A percentile compares a stretch with the other conserved stretches of the same genome.
Conservation (phyloP, 495 filamentous ascomycete species). For the Alectoria sarmentosa region DNA sequence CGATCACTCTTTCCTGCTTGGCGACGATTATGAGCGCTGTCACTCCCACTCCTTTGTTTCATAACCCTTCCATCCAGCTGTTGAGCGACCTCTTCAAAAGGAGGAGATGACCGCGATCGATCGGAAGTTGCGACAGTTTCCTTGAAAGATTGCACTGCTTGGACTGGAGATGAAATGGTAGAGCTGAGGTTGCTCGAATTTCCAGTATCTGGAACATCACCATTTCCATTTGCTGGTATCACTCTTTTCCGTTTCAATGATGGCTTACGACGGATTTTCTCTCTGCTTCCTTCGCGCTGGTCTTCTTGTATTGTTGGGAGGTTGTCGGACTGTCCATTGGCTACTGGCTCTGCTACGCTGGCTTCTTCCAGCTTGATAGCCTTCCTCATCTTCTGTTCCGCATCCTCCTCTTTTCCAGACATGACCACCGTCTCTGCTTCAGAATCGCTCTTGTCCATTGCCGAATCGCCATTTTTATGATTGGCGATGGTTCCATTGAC, state of each 20-base stretch:
- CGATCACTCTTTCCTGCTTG: slow-evolving; percentile 23
- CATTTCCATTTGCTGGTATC: slow-evolving; percentile 12
- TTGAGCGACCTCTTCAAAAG: slow-evolving; percentile 22
- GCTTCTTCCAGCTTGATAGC: slow-evolving; percentile 63
- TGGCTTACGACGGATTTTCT: slow-evolving; percentile 3
- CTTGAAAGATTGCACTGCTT: slow-evolving; percentile 31
- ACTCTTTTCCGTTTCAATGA: slow-evolving; percentile 26
- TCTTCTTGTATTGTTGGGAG: slow-evolving; percentile 24
- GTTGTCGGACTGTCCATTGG: slow-evolving; percentile 28
- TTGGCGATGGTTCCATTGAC: slow-evolving; percentile 5
- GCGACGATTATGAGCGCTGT: slow-evolving; percentile 12
- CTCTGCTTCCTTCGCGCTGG: slow-evolving; percentile 21
- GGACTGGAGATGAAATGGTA: slow-evolving; percentile 24
- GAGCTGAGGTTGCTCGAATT: slow-evolving; percentile 28
- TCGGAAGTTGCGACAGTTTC: slow-evolving; percentile 32
- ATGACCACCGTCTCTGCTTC: slow-evolving; percentile 78
- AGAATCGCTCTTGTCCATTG: slow-evolving; percentile 52
- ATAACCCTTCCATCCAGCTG: slow-evolving; percentile 10
- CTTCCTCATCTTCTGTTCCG: slow-evolving; percentile 61
- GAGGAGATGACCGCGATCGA: slow-evolving; percentile 29
- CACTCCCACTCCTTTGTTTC: slow-evolving; percentile 23
- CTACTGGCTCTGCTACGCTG: slow-evolving; percentile 31
- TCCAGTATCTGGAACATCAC: slow-evolving; percentile 12
- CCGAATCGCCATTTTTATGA: slow-evolving; percentile 12
- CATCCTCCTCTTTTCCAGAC: slow-evolving; percentile 62